phyloP scores from a whole-genome alignment of 495 filamentous ascomycete genomes.

The Penicillium ochrochloron region DNA sequence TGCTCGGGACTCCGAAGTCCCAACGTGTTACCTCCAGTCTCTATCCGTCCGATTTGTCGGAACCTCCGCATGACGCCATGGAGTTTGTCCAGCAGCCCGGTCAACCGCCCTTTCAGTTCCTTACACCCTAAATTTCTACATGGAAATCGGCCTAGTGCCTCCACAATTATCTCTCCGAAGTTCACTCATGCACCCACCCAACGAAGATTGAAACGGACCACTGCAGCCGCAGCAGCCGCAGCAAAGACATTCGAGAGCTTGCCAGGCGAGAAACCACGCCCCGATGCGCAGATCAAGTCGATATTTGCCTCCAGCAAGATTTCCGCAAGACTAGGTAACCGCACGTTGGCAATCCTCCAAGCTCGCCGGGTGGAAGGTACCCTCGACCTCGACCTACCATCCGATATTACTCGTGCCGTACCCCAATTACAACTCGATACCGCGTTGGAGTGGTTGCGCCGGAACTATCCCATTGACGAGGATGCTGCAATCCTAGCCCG shows the following conservation, averaged over 20 bases:
- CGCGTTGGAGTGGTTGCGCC: slow-evolving; percentile 71
- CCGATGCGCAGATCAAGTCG: slow-evolving; percentile 56
- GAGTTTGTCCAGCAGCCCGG: slow-evolving; percentile 23
- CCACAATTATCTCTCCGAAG: neutral
- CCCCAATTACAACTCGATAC: slow-evolving; percentile 40
- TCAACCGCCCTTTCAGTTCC: slow-evolving; percentile 24
- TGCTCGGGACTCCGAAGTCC: slow-evolving; percentile 46
- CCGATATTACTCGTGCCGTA: slow-evolving; percentile 48
- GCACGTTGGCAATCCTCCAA: slow-evolving; percentile 70
- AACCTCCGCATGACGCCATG: slow-evolving; percentile 32
- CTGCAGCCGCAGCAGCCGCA: slow-evolving; percentile 19
- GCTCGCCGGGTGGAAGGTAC: slow-evolving; percentile 76
- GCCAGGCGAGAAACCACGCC: slow-evolving; percentile 40
- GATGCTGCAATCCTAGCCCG: slow-evolving; percentile 65
- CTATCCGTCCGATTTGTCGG: slow-evolving; percentile 22
- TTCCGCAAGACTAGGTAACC: slow-evolving; percentile 59
- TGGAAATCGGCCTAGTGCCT: neutral
- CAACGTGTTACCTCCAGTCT: slow-evolving; percentile 28
- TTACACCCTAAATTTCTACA: slow-evolving; percentile 10
- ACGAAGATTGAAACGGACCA: slow-evolving; percentile 33
- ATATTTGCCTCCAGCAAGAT: slow-evolving; percentile 65
- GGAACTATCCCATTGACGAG: slow-evolving; percentile 74
- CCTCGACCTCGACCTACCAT: slow-evolving; percentile 58
- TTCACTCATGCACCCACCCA: slow-evolving; percentile 4
- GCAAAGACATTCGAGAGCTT: slow-evolving; percentile 16